A percentile compares a stretch with the other conserved stretches of the same genome.
Evolutionary conservation across 164 flowering plant species (phyloP).

Genomic region (Nymphaea colorata): DNA sequence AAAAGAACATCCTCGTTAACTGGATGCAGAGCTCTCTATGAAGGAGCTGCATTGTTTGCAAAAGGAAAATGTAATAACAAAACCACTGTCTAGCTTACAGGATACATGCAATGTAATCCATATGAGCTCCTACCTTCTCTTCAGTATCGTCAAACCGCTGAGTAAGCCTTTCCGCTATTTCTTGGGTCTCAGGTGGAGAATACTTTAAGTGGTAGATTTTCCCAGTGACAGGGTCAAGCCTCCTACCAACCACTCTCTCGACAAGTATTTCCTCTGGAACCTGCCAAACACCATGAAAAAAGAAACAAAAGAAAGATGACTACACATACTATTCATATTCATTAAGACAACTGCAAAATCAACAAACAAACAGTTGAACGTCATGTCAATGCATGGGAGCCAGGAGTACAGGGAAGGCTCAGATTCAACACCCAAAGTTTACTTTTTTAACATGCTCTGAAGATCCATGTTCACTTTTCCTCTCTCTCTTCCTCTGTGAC

Average conservation of each 20-base stretch:
- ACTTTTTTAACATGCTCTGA: too few species aligned
- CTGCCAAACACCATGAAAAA: constrained; percentile 18
- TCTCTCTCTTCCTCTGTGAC: too few species aligned
- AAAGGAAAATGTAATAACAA: too few species aligned
- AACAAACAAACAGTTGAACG: neutral
- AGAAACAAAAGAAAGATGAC: too few species aligned
- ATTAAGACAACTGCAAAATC: too few species aligned
- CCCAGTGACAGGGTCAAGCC: constrained; percentile 95
- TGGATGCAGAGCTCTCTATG: neutral
- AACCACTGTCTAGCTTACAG: neutral
- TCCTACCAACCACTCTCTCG: constrained; percentile 93
- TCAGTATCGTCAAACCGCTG: constrained; percentile 98
- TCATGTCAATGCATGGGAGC: neutral
- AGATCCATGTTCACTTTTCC: too few species aligned
- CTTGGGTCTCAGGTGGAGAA: constrained; percentile 91
- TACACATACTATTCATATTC: too few species aligned
- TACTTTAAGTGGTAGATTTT: constrained; percentile 88
- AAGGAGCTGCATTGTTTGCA: neutral
- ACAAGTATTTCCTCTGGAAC: constrained; percentile 89
- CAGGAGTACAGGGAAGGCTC: too few species aligned
- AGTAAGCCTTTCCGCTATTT: constrained; percentile 84
- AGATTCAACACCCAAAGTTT: too few species aligned
- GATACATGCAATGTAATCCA: neutral
- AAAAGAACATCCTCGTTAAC: neutral
- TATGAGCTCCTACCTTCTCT: constrained; percentile 51